Conservation (phyloP, 2,329 filamentous ascomycete genomes). For the Talaromyces marneffei region DNA sequence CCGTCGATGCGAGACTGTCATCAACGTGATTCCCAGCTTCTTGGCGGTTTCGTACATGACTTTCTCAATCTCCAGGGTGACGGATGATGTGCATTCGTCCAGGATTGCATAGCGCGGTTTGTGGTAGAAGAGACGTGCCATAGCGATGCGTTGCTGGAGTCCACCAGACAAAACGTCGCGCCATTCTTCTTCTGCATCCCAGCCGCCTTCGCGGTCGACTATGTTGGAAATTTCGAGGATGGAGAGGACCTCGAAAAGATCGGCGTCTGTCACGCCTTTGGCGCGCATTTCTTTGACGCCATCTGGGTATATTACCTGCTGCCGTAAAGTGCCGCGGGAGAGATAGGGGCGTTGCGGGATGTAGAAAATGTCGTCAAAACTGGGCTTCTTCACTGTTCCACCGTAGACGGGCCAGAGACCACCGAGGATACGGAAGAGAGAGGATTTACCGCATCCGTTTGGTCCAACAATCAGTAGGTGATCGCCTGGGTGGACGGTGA, state of each 20-base stretch:
- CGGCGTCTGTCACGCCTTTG: slow-evolving; percentile 73
- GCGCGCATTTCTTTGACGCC: slow-evolving; percentile 78
- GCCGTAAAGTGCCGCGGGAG: slow-evolving; percentile 81
- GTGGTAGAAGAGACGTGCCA: slow-evolving; percentile 94
- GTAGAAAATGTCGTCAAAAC: slow-evolving; percentile 93
- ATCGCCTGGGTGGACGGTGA: slow-evolving; percentile 77
- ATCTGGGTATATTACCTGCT: slow-evolving; percentile 96
- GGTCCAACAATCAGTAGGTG: slow-evolving; percentile 93
- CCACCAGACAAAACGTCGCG: slow-evolving; percentile 87
- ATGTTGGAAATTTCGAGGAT: slow-evolving; percentile 79
- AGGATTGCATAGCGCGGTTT: slow-evolving; percentile 87
- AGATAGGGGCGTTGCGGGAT: slow-evolving; percentile 95
- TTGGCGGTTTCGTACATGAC: slow-evolving; percentile 98
- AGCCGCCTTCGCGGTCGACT: slow-evolving; percentile 71
- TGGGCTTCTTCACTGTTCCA: slow-evolving; percentile 84
- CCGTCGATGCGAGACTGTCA: slow-evolving; percentile 89
- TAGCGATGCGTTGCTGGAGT: slow-evolving; percentile 90
- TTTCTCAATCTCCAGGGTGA: slow-evolving; percentile 92
- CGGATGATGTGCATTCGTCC: slow-evolving; percentile 90
- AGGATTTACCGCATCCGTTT: slow-evolving; percentile 95
- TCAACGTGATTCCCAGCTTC: slow-evolving; percentile 81
- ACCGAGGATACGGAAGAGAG: slow-evolving; percentile 90
- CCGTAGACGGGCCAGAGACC: slow-evolving; percentile 98
- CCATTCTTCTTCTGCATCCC: slow-evolving; percentile 96
- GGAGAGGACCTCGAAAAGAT: slow-evolving; percentile 69